These are phyloP conservation scores for Lentinula raphanica DNA, from an alignment of 768 basidiomycete genomes.

Conservation along the genomic window DNA sequence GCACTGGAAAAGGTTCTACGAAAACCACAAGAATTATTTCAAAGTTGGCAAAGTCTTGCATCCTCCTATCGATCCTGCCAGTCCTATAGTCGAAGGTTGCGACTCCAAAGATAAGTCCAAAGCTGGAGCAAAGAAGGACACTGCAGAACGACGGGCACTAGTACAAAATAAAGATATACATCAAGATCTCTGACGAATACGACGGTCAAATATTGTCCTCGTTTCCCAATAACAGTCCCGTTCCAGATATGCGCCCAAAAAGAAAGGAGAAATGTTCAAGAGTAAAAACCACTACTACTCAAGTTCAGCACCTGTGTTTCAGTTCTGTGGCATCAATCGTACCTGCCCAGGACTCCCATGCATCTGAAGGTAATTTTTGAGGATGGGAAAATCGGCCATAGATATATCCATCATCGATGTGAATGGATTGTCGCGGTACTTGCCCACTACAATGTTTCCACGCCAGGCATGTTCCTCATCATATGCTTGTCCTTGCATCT, in stretches of 20 bases:
- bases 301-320: neutral
- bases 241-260: neutral
- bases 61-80: conserved; percentile 68
- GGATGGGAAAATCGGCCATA: conserved; percentile 81
- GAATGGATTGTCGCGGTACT: conserved; percentile 55
- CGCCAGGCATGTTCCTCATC: conserved; percentile 68
- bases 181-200: conserved; percentile 30
- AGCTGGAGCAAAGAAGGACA: conserved; percentile 26
- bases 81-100: conserved; percentile 72
- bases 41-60: conserved; percentile 77
- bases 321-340: conserved; percentile 1
- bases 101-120: conserved; percentile 51
- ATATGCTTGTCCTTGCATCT: conserved; percentile 63
- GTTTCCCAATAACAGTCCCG: neutral
- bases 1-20: conserved; percentile 91
- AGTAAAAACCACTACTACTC: neutral
- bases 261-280: neutral
- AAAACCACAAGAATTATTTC: conserved; percentile 71
- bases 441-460: conserved; percentile 74
- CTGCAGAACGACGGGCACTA: conserved; percentile 11
- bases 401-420: conserved; percentile 62
- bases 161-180: conserved; percentile 10
- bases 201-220: neutral
- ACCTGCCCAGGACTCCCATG: conserved; percentile 51
- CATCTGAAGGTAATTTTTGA: conserved; percentile 74